Percentiles rank a stretch among this genome's conserved stretches.
Evolutionary conservation across 2,329 filamentous ascomycete species (phyloP).

Genomic region (Cladosporium sp.): DNA sequence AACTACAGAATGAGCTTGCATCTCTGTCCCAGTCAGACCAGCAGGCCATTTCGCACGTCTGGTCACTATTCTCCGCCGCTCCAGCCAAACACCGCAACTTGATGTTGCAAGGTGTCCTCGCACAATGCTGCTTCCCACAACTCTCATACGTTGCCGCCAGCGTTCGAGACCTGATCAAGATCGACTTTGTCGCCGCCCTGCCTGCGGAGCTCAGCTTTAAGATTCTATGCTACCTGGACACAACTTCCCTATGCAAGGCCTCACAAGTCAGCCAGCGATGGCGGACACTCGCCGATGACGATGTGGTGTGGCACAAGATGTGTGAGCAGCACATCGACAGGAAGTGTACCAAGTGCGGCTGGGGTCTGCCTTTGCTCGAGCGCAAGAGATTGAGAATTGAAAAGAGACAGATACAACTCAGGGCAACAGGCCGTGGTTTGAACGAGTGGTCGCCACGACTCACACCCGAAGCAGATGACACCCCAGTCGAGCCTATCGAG

Average conservation of each 20-base stretch:
- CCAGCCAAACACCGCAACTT: slow-evolving; percentile 91
- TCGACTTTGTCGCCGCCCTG: slow-evolving; percentile 89
- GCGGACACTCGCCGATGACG: slow-evolving; percentile 89
- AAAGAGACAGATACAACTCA: slow-evolving; percentile 77
- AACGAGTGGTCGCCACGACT: slow-evolving; percentile 56
- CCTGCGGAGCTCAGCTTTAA: slow-evolving; percentile 91
- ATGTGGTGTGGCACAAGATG: slow-evolving; percentile 97
- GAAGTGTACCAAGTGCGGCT: slow-evolving; percentile 93
- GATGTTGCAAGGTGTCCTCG: slow-evolving; percentile 94
- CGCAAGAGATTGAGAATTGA: slow-evolving; percentile 83
- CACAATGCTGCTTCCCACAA: slow-evolving; percentile 96
- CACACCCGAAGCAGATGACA: slow-evolving; percentile 38
- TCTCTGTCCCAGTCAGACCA: slow-evolving; percentile 80
- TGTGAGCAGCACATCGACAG: slow-evolving; percentile 95
- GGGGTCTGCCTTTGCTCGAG: slow-evolving; percentile 87
- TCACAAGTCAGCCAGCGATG: slow-evolving; percentile 89
- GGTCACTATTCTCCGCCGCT: slow-evolving; percentile 95
- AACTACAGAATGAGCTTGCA: slow-evolving; percentile 84
- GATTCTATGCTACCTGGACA: slow-evolving; percentile 90
- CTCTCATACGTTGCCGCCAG: slow-evolving; percentile 88
- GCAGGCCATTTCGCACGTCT: slow-evolving; percentile 94
- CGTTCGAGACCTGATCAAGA: slow-evolving; percentile 92
- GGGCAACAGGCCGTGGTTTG: slow-evolving; percentile 60
- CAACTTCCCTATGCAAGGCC: slow-evolving; percentile 90
- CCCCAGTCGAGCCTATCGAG: neutral